phyloP scores from a whole-genome alignment of 139 green algal genomes.

The Chara braunii region DNA sequence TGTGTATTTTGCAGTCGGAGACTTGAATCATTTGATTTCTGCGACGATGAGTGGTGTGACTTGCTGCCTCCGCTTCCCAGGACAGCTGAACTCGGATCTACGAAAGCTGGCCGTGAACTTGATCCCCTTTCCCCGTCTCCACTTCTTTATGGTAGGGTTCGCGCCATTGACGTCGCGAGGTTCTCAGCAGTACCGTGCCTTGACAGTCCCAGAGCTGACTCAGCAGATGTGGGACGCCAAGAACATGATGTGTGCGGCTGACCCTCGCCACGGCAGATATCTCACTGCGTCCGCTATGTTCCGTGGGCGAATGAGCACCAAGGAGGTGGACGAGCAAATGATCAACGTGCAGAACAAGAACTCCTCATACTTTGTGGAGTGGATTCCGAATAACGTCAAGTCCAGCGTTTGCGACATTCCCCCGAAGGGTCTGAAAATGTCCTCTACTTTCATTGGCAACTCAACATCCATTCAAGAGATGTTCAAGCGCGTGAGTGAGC shows the following conservation, averaged over 20 bases:
- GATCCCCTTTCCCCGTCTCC: conserved; percentile 94
- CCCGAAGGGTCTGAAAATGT: conserved; percentile 50
- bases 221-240: conserved; percentile 99
- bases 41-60: conserved; percentile 97
- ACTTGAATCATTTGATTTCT: conserved; percentile 89
- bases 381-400: conserved; percentile 55
- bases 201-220: conserved; percentile 93
- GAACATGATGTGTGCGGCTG: conserved; percentile 72
- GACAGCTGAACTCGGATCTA: conserved; percentile 96
- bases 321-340: conserved; percentile 61
- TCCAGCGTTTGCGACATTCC: conserved; percentile 47
- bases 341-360: conserved; percentile 55
- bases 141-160: conserved; percentile 99
- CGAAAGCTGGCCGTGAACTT: conserved; percentile 97
- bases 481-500: conserved; percentile 51
- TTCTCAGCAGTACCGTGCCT: conserved; percentile 86
- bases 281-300: conserved; percentile 93
- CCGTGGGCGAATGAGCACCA: conserved; percentile 93
- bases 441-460: conserved; percentile 51
- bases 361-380: conserved; percentile 54
- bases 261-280: conserved; percentile 95
- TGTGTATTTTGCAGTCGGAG: not conserved
- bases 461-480: conserved; percentile 51
- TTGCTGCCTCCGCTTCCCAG: conserved; percentile 97
- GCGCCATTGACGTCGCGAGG: conserved; percentile 87